Evolutionary conservation across 352 stramenopile species (phyloP).

Genomic region (Ophiocytium majus): DNA sequence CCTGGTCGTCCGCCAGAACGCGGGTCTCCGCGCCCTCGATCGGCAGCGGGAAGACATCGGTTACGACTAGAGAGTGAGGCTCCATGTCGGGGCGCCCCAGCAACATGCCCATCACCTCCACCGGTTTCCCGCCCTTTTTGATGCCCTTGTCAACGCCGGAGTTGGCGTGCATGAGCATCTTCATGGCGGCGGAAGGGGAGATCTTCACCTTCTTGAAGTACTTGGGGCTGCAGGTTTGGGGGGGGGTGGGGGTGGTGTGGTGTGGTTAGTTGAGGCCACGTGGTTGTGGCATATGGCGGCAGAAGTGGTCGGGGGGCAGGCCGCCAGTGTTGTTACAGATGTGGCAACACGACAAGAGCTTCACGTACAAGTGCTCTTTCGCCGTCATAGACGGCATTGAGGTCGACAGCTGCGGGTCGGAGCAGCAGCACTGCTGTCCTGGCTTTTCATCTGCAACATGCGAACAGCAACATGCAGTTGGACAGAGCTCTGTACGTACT

Average conservation of each 20-base stretch:
- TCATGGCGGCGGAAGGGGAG: slow-evolving; percentile 85
- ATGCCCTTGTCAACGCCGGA: slow-evolving; percentile 97
- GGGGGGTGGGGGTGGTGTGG: too few relatives aligned
- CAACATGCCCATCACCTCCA: slow-evolving; percentile 98
- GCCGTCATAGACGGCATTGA: neutral
- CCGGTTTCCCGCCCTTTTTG: slow-evolving; percentile 86
- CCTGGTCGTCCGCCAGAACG: slow-evolving; percentile 91
- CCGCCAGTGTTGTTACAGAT: too few relatives aligned
- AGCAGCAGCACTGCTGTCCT: slow-evolving; percentile 9
- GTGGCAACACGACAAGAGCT: too few relatives aligned
- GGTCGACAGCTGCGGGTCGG: neutral
- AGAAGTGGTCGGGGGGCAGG: too few relatives aligned
- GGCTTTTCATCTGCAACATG: too few relatives aligned
- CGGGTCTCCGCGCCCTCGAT: slow-evolving; percentile 90
- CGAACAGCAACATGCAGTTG: neutral
- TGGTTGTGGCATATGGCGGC: too few relatives aligned
- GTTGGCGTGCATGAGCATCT: slow-evolving; percentile 96
- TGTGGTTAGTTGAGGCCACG: too few relatives aligned
- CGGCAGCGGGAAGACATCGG: slow-evolving; percentile 92
- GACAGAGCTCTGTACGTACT: slow-evolving; percentile 52
- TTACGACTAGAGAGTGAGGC: slow-evolving; percentile 90
- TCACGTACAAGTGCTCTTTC: too few relatives aligned
- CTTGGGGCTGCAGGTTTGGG: slow-evolving; percentile 79
- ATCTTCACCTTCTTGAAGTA: slow-evolving; percentile 94
- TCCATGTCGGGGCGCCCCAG: slow-evolving; percentile 86